Evolutionary conservation across 2,329 filamentous ascomycete genomes (phyloP).

Genomic region (Juglanconis oblonga): DNA sequence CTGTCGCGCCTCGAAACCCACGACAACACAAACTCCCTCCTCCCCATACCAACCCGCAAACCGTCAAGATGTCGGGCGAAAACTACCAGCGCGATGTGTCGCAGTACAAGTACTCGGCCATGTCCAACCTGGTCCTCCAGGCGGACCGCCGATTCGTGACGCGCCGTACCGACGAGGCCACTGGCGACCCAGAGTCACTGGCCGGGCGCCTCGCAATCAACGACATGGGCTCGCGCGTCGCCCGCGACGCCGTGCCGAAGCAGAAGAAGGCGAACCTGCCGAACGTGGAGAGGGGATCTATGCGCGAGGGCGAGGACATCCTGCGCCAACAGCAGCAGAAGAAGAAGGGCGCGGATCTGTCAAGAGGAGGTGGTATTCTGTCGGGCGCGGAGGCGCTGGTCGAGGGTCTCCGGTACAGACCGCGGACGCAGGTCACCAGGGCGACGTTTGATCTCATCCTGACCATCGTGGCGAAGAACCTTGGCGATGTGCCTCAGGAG

Average conservation of each 20-base stretch:
- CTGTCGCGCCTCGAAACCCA: slow-evolving; percentile 7
- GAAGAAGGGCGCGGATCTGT: slow-evolving; percentile 71
- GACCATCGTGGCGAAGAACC: slow-evolving; percentile 80
- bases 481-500: slow-evolving; percentile 91
- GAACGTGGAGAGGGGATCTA: slow-evolving; percentile 69
- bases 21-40: neutral
- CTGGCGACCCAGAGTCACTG: slow-evolving; percentile 94
- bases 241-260: slow-evolving; percentile 75
- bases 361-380: slow-evolving; percentile 72
- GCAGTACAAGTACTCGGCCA: slow-evolving; percentile 98
- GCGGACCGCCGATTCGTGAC: slow-evolving; percentile 95
- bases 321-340: slow-evolving; percentile 88
- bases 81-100: slow-evolving; percentile 74
- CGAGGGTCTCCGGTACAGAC: slow-evolving; percentile 88
- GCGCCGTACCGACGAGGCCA: slow-evolving; percentile 88
- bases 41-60: slow-evolving; percentile 4
- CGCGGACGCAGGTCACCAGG: slow-evolving; percentile 84
- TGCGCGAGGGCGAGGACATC: slow-evolving; percentile 80
- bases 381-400: slow-evolving; percentile 83
- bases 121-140: slow-evolving; percentile 99
- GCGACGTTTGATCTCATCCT: slow-evolving; percentile 93
- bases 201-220: slow-evolving; percentile 89
- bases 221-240: slow-evolving; percentile 88
- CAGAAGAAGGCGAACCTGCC: slow-evolving; percentile 72
- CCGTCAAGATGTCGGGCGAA: slow-evolving; percentile 62